These are phyloP conservation scores for Tuber magnatum DNA, from an alignment of 495 filamentous ascomycete species.

Conservation along the genomic window DNA sequence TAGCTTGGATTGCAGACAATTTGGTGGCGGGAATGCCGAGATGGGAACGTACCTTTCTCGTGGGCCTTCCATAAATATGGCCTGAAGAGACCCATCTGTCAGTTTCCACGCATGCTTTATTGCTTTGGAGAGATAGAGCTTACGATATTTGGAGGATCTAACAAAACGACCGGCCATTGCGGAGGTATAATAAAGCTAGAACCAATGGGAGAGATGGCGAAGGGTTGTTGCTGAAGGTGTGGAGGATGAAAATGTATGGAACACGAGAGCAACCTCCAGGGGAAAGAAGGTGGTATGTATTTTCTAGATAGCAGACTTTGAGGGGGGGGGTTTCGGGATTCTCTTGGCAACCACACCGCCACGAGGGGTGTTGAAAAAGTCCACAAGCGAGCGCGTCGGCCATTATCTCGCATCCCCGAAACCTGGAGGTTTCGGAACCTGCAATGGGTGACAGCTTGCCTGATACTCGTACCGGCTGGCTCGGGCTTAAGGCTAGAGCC, in stretches of 20 bases:
- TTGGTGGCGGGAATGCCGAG: background rate
- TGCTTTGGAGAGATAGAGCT: constrained; percentile 46
- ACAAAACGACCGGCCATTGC: constrained; percentile 94
- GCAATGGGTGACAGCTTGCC: background rate
- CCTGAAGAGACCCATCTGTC: constrained; percentile 51
- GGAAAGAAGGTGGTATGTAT: constrained; percentile 9
- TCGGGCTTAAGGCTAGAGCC: background rate
- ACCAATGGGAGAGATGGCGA: constrained; percentile 8
- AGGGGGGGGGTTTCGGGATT: constrained; percentile 24
- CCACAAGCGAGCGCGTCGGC: background rate
- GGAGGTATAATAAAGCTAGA: constrained; percentile 24
- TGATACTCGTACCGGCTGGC: background rate
- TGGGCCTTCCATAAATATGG: constrained; percentile 93
- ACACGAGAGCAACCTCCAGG: background rate
- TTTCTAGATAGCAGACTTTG: constrained; percentile 4
- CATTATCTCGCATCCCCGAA: background rate
- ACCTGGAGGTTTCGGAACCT: background rate
- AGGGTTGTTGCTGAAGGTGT: constrained; percentile 17
- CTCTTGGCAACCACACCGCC: constrained; percentile 33
- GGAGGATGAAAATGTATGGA: constrained; percentile 2
- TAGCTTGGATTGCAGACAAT: constrained; percentile 6
- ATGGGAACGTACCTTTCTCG: constrained; percentile 64
- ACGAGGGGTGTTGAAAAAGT: constrained; percentile 10
- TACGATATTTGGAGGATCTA: constrained; percentile 96
- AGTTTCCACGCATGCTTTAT: constrained; percentile 34